These are phyloP conservation scores for Nephromyces sp. DNA, from an alignment of 169 alveolate species.

Conservation along the genomic window DNA sequence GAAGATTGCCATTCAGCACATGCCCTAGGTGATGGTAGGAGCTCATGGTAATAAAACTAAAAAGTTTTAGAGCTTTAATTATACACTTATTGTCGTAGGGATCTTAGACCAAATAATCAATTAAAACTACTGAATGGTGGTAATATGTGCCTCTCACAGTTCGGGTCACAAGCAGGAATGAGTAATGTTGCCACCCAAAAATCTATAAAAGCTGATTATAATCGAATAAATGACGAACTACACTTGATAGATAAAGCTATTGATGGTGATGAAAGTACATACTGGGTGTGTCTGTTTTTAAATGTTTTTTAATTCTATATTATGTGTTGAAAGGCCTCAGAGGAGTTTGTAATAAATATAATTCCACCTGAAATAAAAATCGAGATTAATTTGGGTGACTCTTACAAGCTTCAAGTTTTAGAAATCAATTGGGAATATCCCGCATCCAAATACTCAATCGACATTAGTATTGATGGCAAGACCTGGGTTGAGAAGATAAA, in stretches of 20 bases:
- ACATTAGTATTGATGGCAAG: constrained; percentile 50
- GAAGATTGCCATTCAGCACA: constrained; percentile 33
- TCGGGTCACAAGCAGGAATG: constrained; percentile 68
- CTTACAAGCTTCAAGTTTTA: constrained; percentile 48
- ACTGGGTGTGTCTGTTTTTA: constrained; percentile 43
- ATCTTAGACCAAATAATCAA: constrained; percentile 70
- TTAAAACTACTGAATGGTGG: constrained; percentile 69
- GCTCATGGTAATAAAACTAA: constrained; percentile 26
- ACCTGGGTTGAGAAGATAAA: constrained; percentile 22
- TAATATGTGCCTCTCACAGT: constrained; percentile 70
- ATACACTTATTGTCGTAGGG: constrained; percentile 55
- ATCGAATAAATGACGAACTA: constrained; percentile 48
- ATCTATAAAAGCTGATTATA: constrained; percentile 50
- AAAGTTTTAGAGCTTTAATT: constrained; percentile 44
- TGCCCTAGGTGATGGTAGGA: constrained; percentile 22
- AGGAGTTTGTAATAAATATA: constrained; percentile 17
- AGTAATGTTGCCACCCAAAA: constrained; percentile 65
- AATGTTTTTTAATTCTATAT: not conserved
- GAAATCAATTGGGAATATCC: constrained; percentile 75
- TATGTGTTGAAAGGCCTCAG: constrained; percentile 48
- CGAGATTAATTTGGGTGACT: constrained; percentile 59
- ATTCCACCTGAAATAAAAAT: constrained; percentile 54
- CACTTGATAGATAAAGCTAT: constrained; percentile 59
- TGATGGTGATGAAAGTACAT: constrained; percentile 66
- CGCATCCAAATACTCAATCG: constrained; percentile 59